Base-by-base conservation (phyloP, 176 grass and related monocot species). In the Oryza glaberrima region DNA sequence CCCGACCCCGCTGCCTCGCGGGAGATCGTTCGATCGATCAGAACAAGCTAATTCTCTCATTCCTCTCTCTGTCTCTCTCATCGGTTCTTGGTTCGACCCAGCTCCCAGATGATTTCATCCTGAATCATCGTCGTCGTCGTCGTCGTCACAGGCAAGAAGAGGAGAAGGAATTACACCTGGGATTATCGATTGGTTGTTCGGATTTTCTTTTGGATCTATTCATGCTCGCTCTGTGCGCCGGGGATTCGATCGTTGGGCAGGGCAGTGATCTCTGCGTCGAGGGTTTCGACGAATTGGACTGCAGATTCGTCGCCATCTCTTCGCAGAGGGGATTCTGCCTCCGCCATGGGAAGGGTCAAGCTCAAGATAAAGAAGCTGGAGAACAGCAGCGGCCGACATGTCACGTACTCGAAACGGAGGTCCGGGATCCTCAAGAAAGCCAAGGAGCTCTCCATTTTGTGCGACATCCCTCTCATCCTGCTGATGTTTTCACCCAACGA, bases 361-460 rank as follows among this genome's bases (percentile, higher is more conserved):
- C 74, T 95, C 17, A 95, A 95, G 63, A 95, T 95, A 69, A 95
- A 95, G 76, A 92, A 87, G 60, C 49, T 95, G 88, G 93, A 95
- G 70, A 92, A 92, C 51, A 78, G 0, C 34, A 83, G 72, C 28
- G 90, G 90, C 11, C 71, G 88, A 43, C 88, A 92, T 4, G 86
- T 95, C 22, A 95, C 93, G 2, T 95, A 95, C 23, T 95, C 93
- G 1, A 95, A 95, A 13, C 84, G 93, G 4, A 65, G 90, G 58
- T 87, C 93, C 0, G 93, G 93, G 5, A 90, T 95, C 38, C 65
- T 95, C 35, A 95, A 95, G 80, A 95, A 95, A 77, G 93, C 93
- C 6, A 92, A 88, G 80, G 93, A 95, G 28, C 35, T 95, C 1
- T 92, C 93, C 19, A 95, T 95, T n/a, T 70, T 95, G 4, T 95